Conservation (phyloP, 2,329 filamentous ascomycete genomes). For the Fusarium pseudoanthophilum region DNA sequence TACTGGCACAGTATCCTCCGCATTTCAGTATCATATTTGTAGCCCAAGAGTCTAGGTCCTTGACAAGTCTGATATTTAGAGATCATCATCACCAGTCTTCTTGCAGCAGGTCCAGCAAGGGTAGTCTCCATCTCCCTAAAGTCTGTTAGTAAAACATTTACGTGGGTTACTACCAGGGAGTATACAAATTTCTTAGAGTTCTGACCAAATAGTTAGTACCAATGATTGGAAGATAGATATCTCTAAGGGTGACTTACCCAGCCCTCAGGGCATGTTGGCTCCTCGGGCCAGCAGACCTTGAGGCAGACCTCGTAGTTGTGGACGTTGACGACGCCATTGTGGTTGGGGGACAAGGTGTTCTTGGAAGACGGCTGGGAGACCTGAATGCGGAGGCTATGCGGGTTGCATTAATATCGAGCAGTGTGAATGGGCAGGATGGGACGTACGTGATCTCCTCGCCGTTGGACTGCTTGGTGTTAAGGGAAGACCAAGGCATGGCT, state of each 20-base stretch:
- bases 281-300: neutral
- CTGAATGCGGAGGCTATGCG: constrained; percentile 13
- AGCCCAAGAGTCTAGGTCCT: fast-evolving
- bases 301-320: neutral
- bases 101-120: constrained; percentile 34
- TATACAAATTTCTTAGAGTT: constrained; percentile 11
- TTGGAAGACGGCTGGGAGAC: constrained; percentile 8
- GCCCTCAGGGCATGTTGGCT: constrained; percentile 2
- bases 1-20: neutral
- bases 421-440: too few species aligned
- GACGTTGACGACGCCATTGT: neutral
- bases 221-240: too few species aligned
- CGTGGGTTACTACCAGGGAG: fast-evolving
- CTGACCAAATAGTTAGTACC: neutral
- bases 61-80: neutral
- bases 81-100: neutral
- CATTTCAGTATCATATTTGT: fast-evolving
- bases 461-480: neutral
- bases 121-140: neutral
- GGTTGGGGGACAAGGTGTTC: neutral
- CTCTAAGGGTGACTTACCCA: constrained; percentile 10
- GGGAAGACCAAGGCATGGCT: constrained; percentile 30
- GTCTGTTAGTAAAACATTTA: neutral
- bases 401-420: fast-evolving
- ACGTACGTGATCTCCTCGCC: constrained; percentile 34